Conservation (phyloP, 2,329 filamentous ascomycete genomes). For the Xylaria sp. region DNA sequence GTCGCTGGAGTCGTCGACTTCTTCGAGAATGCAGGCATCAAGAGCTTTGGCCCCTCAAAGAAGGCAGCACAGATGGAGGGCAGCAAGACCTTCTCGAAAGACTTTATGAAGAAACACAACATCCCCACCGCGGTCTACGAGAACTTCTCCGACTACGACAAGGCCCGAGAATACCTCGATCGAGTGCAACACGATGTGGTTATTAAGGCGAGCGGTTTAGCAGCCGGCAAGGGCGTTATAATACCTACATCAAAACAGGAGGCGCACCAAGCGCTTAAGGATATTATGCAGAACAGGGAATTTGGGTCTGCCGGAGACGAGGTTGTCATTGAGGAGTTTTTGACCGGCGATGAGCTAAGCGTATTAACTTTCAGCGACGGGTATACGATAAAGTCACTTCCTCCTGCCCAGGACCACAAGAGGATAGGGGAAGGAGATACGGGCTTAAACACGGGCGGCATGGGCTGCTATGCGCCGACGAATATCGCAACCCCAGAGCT, state of each 20-base stretch:
- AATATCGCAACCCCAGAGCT: conserved; percentile 74
- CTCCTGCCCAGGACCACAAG: conserved; percentile 96
- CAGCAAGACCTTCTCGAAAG: conserved; percentile 95
- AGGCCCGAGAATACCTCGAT: conserved; percentile 75
- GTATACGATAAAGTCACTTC: conserved; percentile 78
- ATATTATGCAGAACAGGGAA: conserved; percentile 87
- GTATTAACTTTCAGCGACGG: conserved; percentile 93
- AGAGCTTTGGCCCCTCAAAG: conserved; percentile 83
- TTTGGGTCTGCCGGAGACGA: conserved; percentile 87
- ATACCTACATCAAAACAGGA: conserved; percentile 82
- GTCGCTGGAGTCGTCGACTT: conserved; percentile 86
- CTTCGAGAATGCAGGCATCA: conserved; percentile 75
- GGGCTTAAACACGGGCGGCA: conserved; percentile 93
- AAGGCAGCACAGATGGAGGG: conserved; percentile 89
- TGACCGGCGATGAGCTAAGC: conserved; percentile 89
- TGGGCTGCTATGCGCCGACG: conserved; percentile 97
- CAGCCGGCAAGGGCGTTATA: conserved; percentile 94
- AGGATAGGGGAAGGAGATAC: conserved; percentile 86
- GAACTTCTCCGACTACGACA: conserved; percentile 80
- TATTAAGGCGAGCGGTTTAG: conserved; percentile 91
- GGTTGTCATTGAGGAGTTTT: conserved; percentile 93
- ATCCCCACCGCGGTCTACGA: conserved; percentile 91
- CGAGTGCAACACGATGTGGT: conserved; percentile 73
- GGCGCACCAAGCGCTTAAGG: conserved; percentile 76
- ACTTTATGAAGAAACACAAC: conserved; percentile 90